A percentile compares a stretch with the other conserved stretches of the same genome.
These are phyloP conservation scores for Rhinocladiella mackenziei DNA, from an alignment of 2,329 filamentous ascomycete species.

Conservation along the genomic window DNA sequence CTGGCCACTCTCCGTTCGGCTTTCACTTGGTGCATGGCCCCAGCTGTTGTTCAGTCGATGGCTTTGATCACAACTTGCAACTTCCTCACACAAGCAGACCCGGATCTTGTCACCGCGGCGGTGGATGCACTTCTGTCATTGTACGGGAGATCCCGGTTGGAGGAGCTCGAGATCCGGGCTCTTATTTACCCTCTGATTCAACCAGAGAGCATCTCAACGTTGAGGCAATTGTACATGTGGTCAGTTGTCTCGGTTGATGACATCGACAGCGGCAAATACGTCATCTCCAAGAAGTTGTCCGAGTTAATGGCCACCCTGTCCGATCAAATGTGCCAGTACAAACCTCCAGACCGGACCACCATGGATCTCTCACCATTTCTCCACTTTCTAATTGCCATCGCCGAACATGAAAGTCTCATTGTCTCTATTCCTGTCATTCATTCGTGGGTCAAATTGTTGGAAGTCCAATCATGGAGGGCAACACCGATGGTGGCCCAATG, in stretches of 20 bases:
- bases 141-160: constrained; percentile 70
- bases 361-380: constrained; percentile 72
- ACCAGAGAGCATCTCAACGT: constrained; percentile 64
- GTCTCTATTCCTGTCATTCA: constrained; percentile 91
- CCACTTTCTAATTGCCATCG: constrained; percentile 70
- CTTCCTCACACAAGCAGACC: constrained; percentile 65
- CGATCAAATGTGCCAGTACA: constrained; percentile 76
- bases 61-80: constrained; percentile 68
- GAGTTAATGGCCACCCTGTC: constrained; percentile 86
- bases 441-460: constrained; percentile 79
- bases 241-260: constrained; percentile 73
- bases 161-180: constrained; percentile 71
- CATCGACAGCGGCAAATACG: constrained; percentile 86
- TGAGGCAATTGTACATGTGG: constrained; percentile 74
- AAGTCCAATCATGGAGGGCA: constrained; percentile 64
- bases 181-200: constrained; percentile 77
- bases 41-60: constrained; percentile 67
- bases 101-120: constrained; percentile 71
- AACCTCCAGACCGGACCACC: constrained; percentile 59
- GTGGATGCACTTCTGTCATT: constrained; percentile 80
- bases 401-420: constrained; percentile 80
- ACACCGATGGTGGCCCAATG: constrained; percentile 58
- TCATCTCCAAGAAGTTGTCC: constrained; percentile 86
- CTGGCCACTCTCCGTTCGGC: constrained; percentile 73
- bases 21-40: constrained; percentile 83